phyloP scores from a whole-genome alignment of 495 filamentous ascomycete species.

The Aeminium ludgeri region DNA sequence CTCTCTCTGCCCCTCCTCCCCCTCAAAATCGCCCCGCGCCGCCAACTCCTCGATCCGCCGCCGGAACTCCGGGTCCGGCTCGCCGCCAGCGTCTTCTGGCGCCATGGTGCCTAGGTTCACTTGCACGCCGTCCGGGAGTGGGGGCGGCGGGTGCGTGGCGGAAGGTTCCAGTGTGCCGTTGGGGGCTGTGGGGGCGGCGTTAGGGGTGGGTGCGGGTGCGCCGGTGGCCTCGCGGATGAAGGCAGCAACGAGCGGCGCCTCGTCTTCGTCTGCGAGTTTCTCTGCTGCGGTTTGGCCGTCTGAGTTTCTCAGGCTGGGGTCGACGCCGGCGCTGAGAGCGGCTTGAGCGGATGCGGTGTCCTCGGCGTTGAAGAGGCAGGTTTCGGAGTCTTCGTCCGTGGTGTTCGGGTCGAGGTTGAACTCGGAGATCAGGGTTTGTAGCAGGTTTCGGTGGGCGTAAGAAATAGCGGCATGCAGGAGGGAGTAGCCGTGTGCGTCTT shows the following conservation, averaged over 20 bases:
- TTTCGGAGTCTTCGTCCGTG: conserved; percentile 77
- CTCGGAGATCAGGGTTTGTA: conserved; percentile 58
- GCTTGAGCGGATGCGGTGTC: conserved; percentile 57
- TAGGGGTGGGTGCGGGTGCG: not conserved
- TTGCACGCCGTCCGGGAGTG: conserved; percentile 22
- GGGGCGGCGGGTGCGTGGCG: conserved; percentile 22
- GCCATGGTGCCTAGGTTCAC: conserved; percentile 24
- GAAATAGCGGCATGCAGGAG: conserved; percentile 82
- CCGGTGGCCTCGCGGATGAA: conserved; percentile 12
- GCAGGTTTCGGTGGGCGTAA: conserved; percentile 69
- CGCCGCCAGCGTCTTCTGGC: conserved; percentile 19
- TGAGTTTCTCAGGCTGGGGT: conserved; percentile 26
- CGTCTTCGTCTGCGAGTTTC: conserved; percentile 31
- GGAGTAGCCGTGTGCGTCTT: conserved; percentile 44
- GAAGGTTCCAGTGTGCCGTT: conserved; percentile 4
- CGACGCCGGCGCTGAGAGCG: conserved; percentile 64
- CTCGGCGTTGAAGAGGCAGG: conserved; percentile 74
- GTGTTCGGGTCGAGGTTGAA: conserved; percentile 65
- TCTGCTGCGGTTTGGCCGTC: conserved; percentile 28
- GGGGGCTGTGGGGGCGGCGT: not conserved
- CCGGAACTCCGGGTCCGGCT: conserved; percentile 29
- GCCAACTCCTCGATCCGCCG: conserved; percentile 30
- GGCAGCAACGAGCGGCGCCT: conserved; percentile 19
- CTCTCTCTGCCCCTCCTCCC: conserved; percentile 26
- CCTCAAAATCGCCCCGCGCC: conserved; percentile 27